Evolutionary conservation across 164 flowering plant genomes (phyloP).

Genomic region (Nelumbo lutea): DNA sequence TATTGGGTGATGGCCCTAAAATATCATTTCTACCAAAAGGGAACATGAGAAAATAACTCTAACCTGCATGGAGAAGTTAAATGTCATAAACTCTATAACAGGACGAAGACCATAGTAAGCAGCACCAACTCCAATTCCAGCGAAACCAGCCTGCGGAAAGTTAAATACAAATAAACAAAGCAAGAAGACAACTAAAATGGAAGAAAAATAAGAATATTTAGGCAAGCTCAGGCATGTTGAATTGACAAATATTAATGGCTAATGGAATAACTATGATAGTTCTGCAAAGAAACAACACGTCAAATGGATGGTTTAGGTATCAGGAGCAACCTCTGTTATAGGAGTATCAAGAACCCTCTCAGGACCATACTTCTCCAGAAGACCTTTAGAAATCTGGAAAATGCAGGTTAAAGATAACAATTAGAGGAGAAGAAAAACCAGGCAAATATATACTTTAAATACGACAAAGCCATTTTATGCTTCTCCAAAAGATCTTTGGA

Average conservation of each 20-base stretch:
- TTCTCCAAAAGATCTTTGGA: background rate
- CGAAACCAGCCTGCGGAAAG: slow-evolving; percentile 79
- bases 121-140: slow-evolving; percentile 98
- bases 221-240: background rate
- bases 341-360: slow-evolving; percentile 95
- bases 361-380: slow-evolving; percentile 91
- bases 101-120: slow-evolving; percentile 87
- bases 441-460: background rate
- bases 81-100: slow-evolving; percentile 95
- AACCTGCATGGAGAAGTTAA: slow-evolving; percentile 99
- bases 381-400: slow-evolving; percentile 77
- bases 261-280: background rate
- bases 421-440: slow-evolving; percentile 1
- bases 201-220: background rate
- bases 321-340: slow-evolving; percentile 74
- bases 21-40: too few species aligned
- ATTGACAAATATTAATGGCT: background rate
- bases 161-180: background rate
- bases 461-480: too few species aligned
- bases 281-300: background rate
- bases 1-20: too few species aligned
- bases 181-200: background rate
- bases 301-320: background rate
- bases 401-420: background rate
- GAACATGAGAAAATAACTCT: background rate